phyloP scores from a whole-genome alignment of 257 asterid genomes.

The Fraxinus pennsylvanica region DNA sequence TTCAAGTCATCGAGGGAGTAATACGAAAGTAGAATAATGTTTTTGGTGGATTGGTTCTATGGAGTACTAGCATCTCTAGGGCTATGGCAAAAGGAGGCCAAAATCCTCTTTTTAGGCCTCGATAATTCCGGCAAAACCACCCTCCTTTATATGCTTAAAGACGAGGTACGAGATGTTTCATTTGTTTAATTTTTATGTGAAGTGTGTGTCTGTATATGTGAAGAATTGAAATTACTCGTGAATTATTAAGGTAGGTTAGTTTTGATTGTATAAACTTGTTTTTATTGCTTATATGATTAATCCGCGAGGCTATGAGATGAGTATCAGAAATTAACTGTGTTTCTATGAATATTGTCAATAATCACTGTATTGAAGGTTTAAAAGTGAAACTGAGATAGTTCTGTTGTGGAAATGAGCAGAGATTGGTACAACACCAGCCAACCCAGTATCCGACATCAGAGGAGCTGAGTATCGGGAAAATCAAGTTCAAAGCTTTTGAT shows the following conservation, averaged over 20 bases:
- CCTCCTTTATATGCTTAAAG: constrained; percentile 90
- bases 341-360: not conserved
- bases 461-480: constrained; percentile 87
- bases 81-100: constrained; percentile 95
- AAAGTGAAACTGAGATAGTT: constrained; percentile 21
- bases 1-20: not conserved
- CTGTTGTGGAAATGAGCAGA: constrained; percentile 48
- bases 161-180: constrained; percentile 54
- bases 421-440: constrained; percentile 91
- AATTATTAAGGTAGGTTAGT: not conserved
- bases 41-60: constrained; percentile 89
- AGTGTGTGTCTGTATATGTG: not conserved
- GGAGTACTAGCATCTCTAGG: constrained; percentile 92
- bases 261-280: not conserved
- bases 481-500: constrained; percentile 90
- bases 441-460: constrained; percentile 88
- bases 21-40: constrained; percentile 41
- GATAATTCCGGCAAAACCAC: constrained; percentile 98
- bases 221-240: not conserved
- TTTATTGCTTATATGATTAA: not conserved
- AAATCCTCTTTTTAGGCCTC: constrained; percentile 87
- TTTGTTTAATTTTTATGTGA: not conserved
- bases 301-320: not conserved
- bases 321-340: not conserved
- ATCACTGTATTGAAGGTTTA: not conserved